Evolutionary conservation across 352 stramenopile species (phyloP).

Genomic region (Phytophthora cryptogea): DNA sequence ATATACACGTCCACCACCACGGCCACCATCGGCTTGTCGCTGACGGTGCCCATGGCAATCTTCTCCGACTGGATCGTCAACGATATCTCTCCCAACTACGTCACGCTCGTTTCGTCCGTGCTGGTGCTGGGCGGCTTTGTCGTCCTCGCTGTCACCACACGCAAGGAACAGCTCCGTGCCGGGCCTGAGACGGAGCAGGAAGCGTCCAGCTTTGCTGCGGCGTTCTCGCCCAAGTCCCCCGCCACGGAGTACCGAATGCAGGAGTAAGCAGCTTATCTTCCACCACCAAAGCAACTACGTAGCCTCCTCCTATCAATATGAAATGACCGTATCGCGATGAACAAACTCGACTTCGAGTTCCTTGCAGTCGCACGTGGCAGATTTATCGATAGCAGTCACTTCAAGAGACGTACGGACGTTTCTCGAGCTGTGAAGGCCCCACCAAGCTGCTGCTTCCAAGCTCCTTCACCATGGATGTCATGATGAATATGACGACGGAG

Average conservation of each 20-base stretch:
- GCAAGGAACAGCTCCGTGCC: constrained; percentile 34
- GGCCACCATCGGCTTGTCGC: constrained; percentile 95
- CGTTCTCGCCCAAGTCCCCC: constrained; percentile 34
- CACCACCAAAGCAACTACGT: background rate
- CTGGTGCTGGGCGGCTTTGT: constrained; percentile 83
- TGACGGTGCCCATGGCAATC: constrained; percentile 97
- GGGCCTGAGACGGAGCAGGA: constrained; percentile 8
- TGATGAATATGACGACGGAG: constrained; percentile 87
- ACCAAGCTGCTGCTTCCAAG: background rate
- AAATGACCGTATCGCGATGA: constrained; percentile 9
- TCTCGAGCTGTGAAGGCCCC: background rate
- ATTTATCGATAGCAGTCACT: no score
- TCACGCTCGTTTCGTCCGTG: constrained; percentile 64
- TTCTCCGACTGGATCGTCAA: constrained; percentile 86
- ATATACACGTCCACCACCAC: constrained; percentile 96
- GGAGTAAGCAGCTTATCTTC: constrained; percentile 24
- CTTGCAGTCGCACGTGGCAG: background rate
- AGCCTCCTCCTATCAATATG: constrained; percentile 18
- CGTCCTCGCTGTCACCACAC: constrained; percentile 46
- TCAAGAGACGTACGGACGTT: constrained; percentile 7
- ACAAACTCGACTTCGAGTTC: no score
- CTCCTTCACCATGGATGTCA: constrained; percentile 63
- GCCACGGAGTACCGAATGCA: constrained; percentile 38
- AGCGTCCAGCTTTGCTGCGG: background rate
- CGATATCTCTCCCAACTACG: constrained; percentile 45